These are phyloP conservation scores for Tetrapisispora nanseiensis DNA, from an alignment of 805 yeast species.

Conservation along the genomic window DNA sequence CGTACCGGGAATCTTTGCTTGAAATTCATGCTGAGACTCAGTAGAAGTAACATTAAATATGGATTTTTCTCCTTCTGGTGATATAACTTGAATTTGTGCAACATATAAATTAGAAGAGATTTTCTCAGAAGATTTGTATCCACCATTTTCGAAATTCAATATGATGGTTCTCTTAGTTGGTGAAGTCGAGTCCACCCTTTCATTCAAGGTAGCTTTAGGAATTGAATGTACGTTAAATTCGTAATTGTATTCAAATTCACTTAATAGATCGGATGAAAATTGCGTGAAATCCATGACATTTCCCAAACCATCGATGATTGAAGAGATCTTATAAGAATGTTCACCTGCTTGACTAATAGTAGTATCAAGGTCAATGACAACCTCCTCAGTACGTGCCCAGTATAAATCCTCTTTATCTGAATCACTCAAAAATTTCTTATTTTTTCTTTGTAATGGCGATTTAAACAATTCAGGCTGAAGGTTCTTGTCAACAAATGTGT, in stretches of 20 bases:
- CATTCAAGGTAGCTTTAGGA: conserved; percentile 42
- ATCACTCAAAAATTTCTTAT: conserved; percentile 20
- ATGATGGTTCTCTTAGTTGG: conserved; percentile 32
- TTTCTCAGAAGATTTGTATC: background rate
- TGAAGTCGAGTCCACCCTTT: conserved; percentile 29
- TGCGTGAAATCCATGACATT: conserved; percentile 39
- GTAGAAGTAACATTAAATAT: conserved; percentile 21
- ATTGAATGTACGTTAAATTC: conserved; percentile 45
- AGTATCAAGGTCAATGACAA: conserved; percentile 37
- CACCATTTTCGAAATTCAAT: conserved; percentile 24
- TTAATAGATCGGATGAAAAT: conserved; percentile 22
- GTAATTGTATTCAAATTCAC: conserved; percentile 29
- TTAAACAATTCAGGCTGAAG: conserved; percentile 42
- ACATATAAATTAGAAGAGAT: conserved; percentile 21
- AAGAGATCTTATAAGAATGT: conserved; percentile 46
- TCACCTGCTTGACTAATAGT: conserved; percentile 39
- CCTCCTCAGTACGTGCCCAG: conserved; percentile 36
- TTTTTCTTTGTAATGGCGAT: conserved; percentile 38
- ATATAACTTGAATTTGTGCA: conserved; percentile 28
- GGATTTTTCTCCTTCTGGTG: conserved; percentile 18
- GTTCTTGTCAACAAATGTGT: conserved; percentile 32
- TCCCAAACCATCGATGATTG: conserved; percentile 59
- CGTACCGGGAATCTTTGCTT: conserved; percentile 51
- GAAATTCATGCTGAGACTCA: conserved; percentile 25
- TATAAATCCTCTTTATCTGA: conserved; percentile 32